Conservation (phyloP, 2,329 filamentous ascomycete species). For the Diaporthe vexans region DNA sequence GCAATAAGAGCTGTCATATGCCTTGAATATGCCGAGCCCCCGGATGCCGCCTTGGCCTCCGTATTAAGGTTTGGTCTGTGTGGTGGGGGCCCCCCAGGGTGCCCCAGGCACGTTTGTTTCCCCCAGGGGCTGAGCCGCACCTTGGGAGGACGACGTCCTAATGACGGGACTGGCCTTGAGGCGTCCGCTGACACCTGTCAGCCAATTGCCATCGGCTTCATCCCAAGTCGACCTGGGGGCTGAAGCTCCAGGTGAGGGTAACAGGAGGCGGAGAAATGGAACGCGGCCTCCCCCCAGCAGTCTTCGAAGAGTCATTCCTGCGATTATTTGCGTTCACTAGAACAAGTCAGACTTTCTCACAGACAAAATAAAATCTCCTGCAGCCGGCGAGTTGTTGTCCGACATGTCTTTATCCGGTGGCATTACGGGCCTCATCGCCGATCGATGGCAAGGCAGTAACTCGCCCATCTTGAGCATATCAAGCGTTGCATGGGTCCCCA, state of each 20-base stretch:
- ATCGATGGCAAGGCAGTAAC: slow-evolving; percentile 4
- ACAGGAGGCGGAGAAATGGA: slow-evolving; percentile 25
- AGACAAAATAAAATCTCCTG: not conserved
- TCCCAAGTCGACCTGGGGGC: slow-evolving; percentile 4
- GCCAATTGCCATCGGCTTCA: slow-evolving; percentile 24
- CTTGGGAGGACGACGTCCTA: slow-evolving; percentile 8
- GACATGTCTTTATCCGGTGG: not conserved
- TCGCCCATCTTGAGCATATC: not conserved
- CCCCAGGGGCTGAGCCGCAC: slow-evolving; percentile 13
- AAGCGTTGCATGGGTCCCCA: not conserved
- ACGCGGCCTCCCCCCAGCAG: not conserved
- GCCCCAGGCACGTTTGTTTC: slow-evolving; percentile 13
- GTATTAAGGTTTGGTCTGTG: slow-evolving; percentile 31
- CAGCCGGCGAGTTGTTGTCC: not conserved
- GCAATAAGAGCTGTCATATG: slow-evolving; percentile 28
- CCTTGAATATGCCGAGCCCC: slow-evolving; percentile 8
- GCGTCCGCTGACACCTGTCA: slow-evolving; percentile 23
- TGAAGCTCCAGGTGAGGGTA: slow-evolving; percentile 21
- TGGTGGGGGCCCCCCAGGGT: slow-evolving; percentile 4
- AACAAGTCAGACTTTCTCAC: not conserved
- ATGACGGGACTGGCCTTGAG: not conserved
- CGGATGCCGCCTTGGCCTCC: slow-evolving; percentile 25
- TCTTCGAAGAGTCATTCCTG: not conserved
- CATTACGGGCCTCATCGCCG: slow-evolving; percentile 3
- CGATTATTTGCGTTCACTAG: not conserved